Conservation (phyloP, 2,329 filamentous ascomycete species). For the Botrytis sinoallii region DNA sequence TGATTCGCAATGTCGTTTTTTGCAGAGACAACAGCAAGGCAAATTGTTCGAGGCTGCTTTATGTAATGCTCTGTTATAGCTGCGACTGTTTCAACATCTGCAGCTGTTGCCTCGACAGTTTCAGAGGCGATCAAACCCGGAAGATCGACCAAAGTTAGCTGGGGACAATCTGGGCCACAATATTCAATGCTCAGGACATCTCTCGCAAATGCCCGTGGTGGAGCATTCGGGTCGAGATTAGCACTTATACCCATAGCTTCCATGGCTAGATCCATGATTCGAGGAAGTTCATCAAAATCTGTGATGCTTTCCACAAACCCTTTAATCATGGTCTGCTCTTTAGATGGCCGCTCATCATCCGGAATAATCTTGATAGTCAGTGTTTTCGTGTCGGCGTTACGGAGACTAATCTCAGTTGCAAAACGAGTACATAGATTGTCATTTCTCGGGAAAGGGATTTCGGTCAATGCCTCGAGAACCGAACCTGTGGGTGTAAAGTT, state of each 20-base stretch:
- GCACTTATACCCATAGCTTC: constrained; percentile 29
- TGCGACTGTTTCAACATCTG: constrained; percentile 33
- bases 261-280: constrained; percentile 34
- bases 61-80: constrained; percentile 42
- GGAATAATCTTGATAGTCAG: constrained; percentile 55
- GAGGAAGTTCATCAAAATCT: constrained; percentile 33
- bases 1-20: constrained; percentile 45
- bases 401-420: constrained; percentile 47
- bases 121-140: constrained; percentile 36
- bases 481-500: constrained; percentile 40
- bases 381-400: constrained; percentile 41
- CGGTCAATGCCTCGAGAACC: constrained; percentile 61
- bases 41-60: constrained; percentile 43
- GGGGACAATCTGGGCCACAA: constrained; percentile 29
- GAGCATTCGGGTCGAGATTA: not conserved
- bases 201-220: constrained; percentile 27
- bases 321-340: constrained; percentile 47
- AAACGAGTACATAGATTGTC: constrained; percentile 60
- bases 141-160: constrained; percentile 38
- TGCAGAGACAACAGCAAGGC: constrained; percentile 46
- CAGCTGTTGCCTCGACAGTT: constrained; percentile 30
- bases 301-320: constrained; percentile 30
- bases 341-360: constrained; percentile 46
- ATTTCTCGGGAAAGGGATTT: constrained; percentile 58
- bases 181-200: constrained; percentile 36